A percentile compares a stretch with the other conserved stretches of the same genome.
Conservation (phyloP, 305 asterid species). For the Fraxinus baroniana region DNA sequence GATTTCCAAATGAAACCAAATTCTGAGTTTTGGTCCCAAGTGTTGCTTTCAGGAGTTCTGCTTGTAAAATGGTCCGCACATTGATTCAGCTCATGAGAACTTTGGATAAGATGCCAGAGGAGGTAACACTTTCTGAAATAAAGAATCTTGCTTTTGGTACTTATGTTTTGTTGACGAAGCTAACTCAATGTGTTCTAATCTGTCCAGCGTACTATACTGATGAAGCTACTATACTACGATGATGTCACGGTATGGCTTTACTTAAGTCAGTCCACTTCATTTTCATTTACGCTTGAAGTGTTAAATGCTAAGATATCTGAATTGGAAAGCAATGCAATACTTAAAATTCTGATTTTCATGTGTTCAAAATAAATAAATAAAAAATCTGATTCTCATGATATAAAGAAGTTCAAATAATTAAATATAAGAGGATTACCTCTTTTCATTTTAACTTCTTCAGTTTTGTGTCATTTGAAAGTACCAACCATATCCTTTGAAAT, state of each 20-base stretch:
- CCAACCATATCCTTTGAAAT: background rate
- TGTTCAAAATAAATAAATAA: background rate
- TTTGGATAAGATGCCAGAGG: slow-evolving; percentile 96
- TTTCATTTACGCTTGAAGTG: background rate
- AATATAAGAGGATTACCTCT: background rate
- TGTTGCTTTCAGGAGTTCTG: slow-evolving; percentile 74
- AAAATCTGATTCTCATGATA: background rate
- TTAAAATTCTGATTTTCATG: background rate
- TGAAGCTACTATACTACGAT: slow-evolving; percentile 89
- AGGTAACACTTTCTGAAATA: slow-evolving; percentile 44
- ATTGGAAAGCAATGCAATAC: background rate
- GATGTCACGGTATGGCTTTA: slow-evolving; percentile 72
- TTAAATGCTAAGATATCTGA: background rate
- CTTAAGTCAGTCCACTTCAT: slow-evolving; percentile 5
- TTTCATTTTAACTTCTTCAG: background rate
- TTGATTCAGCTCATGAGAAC: slow-evolving; percentile 91
- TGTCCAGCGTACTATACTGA: slow-evolving; percentile 83
- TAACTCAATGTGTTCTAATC: slow-evolving; percentile 23
- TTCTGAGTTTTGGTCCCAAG: slow-evolving; percentile 18
- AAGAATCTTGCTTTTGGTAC: background rate
- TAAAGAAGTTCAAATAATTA: background rate
- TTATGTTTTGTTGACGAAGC: slow-evolving; percentile 15
- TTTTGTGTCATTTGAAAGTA: background rate
- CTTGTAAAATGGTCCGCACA: slow-evolving; percentile 96
- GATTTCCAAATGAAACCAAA: slow-evolving; percentile 13